Percentiles rank a stretch among this genome's conserved stretches.
Evolutionary conservation across 2,329 filamentous ascomycete species (phyloP).

Genomic region (Ophiocordyceps australis): DNA sequence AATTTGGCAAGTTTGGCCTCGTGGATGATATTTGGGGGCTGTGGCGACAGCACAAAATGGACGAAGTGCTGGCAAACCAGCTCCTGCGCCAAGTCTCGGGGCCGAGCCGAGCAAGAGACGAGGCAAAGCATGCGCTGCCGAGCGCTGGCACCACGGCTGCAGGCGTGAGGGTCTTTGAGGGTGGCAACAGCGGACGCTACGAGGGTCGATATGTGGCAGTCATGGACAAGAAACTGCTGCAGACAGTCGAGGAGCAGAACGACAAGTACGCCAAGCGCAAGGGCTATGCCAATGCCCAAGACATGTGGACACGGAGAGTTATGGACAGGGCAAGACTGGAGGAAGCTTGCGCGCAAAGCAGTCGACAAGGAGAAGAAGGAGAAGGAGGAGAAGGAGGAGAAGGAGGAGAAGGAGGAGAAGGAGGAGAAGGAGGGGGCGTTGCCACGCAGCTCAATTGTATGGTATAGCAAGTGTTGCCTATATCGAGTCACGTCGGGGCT

Average conservation of each 20-base stretch:
- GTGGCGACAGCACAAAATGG: constrained; percentile 76
- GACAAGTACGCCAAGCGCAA: constrained; percentile 43
- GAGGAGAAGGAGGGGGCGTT: too few relatives aligned
- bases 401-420: too few relatives aligned
- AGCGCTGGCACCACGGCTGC: constrained; percentile 1
- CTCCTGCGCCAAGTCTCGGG: constrained; percentile 48
- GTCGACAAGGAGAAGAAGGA: too few relatives aligned
- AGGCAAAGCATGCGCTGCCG: too few relatives aligned
- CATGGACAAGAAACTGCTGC: constrained; percentile 28
- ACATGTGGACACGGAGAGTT: constrained; percentile 19
- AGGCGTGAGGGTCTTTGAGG: constrained; percentile 28
- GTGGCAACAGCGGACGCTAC: constrained; percentile 29
- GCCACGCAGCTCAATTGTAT: too few relatives aligned
- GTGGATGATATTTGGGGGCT: constrained; percentile 63
- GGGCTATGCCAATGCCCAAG: constrained; percentile 34
- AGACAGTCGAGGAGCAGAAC: constrained; percentile 35
- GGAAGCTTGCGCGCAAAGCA: constrained; percentile 5
- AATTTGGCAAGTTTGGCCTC: constrained; percentile 47
- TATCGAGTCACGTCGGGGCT: too few relatives aligned
- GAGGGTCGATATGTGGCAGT: constrained; percentile 37
- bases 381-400: too few relatives aligned
- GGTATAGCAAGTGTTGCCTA: too few relatives aligned
- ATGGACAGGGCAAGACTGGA: constrained; percentile 13
- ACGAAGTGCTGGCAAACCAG: constrained; percentile 65
- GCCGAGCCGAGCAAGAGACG: too few relatives aligned